Conservation (phyloP, 768 basidiomycete genomes). For the Rhodocollybia butyracea region DNA sequence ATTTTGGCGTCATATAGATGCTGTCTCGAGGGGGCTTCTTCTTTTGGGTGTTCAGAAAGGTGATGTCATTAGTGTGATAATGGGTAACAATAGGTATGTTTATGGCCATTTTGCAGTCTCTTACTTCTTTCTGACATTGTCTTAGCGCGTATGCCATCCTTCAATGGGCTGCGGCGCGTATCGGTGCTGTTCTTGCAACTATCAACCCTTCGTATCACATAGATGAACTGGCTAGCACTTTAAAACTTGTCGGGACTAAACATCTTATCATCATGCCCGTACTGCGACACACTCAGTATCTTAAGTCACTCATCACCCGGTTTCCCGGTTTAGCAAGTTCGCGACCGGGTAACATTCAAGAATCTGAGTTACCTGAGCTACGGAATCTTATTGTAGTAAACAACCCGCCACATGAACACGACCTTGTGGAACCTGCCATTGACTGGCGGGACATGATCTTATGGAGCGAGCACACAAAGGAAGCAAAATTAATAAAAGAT, state of each 20-base stretch:
- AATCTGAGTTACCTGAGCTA: slow-evolving; percentile 56
- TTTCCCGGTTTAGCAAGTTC: slow-evolving; percentile 53
- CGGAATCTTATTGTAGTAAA: slow-evolving; percentile 66
- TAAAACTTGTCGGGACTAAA: slow-evolving; percentile 62
- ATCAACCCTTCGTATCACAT: slow-evolving; percentile 79
- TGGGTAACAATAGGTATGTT: slow-evolving; percentile 80
- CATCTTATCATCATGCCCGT: slow-evolving; percentile 73
- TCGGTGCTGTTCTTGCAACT: slow-evolving; percentile 82
- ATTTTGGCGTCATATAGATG: slow-evolving; percentile 61
- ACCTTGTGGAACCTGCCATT: slow-evolving; percentile 48
- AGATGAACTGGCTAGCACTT: slow-evolving; percentile 57
- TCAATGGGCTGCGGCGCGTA: slow-evolving; percentile 84
- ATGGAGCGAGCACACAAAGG: slow-evolving; percentile 56
- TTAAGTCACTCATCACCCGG: slow-evolving; percentile 54
- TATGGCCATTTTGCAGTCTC: slow-evolving; percentile 5
- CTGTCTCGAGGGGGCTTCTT: slow-evolving; percentile 68
- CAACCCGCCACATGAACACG: slow-evolving; percentile 44
- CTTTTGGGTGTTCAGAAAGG: slow-evolving; percentile 69
- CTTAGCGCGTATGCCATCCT: slow-evolving; percentile 72
- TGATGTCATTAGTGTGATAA: slow-evolving; percentile 74
- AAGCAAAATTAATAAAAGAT: slow-evolving; percentile 41
- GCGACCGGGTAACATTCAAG: slow-evolving; percentile 53
- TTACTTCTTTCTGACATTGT: background rate
- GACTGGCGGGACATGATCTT: slow-evolving; percentile 74
- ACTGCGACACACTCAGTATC: slow-evolving; percentile 62